Evolutionary conservation across 768 basidiomycete species (phyloP), one percentile per base, ranked within the genome.

Genomic region (Coprinopsis strossmayeri): DNA sequence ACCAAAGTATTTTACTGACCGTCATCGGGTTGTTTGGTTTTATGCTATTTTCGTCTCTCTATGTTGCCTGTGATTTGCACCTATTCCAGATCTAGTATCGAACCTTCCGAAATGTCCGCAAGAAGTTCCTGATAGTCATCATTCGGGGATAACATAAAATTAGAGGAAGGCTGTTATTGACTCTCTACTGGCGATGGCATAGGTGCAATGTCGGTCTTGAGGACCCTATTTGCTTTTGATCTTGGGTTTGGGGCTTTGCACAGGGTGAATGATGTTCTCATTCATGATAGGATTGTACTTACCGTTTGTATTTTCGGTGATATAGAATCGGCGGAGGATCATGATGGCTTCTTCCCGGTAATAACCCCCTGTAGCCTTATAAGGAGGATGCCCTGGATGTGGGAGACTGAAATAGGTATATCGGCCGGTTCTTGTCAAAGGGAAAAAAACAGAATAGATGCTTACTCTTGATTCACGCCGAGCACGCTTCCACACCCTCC

Each of bases 401-500:
- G 66, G 60, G 12, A 90, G 63, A 35, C 90, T 93, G 45, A 24
- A 37, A 34, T 50, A 38, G 15, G 43, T 10, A 28, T 34, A 27
- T 13, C 39, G 27, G n/a, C 21, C 35, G 43, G 10, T n/a, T 32
- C 17, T 12, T 17, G 23, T 24, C 52, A 21, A 48, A 28, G 37
- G 28, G 37, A 37, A 40, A 34, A 44, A 34, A 51, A 21, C 35
- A 26, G 32, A 13, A 69, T 21, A 26, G 24, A 42, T 26, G 11
- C 76, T 53, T 35, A 91, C 93, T 67, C 67, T 55, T 76, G 69
- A 60, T 96, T 94, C 11, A 97, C 89, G 23, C 87, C 83, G 40
- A 96, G 69, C 4, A 99, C 94, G 57, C 93, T 94, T 34, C 91
- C 95, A 64, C 92, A 95, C 2, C 96, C 96, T 7, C 96, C 95